A percentile compares a stretch with the other conserved stretches of the same genome.
Conservation (phyloP, 805 yeast genomes). For the Priceomyces medius region DNA sequence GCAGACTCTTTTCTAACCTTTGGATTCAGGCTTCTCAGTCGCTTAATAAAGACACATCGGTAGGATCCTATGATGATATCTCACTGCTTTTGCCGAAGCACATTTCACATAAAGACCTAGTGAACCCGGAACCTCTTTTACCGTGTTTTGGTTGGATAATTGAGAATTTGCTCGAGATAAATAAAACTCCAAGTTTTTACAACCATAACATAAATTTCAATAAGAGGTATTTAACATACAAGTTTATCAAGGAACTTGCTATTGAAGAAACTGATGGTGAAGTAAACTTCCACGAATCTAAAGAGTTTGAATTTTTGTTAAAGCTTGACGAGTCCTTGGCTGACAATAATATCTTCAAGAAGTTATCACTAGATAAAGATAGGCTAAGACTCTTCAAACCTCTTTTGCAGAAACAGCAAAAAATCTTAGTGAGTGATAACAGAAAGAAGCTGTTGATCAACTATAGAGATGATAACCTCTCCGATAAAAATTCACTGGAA, state of each 20-base stretch:
- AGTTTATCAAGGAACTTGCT: constrained; percentile 37
- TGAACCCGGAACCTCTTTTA: constrained; percentile 49
- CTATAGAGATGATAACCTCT: constrained; percentile 14
- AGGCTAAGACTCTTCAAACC: constrained; percentile 27
- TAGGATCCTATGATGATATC: constrained; percentile 25
- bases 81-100: constrained; percentile 30
- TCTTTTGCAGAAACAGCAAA: constrained; percentile 32
- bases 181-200: constrained; percentile 70
- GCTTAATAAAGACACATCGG: constrained; percentile 16
- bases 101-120: constrained; percentile 26
- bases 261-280: constrained; percentile 34
- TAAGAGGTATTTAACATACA: constrained; percentile 50
- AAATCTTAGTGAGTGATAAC: constrained; percentile 30
- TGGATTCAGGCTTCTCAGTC: constrained; percentile 63
- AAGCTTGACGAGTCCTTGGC: constrained; percentile 40
- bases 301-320: constrained; percentile 54
- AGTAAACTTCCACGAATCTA: constrained; percentile 29
- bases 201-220: constrained; percentile 77
- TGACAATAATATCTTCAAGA: constrained; percentile 36
- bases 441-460: constrained; percentile 24
- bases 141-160: constrained; percentile 93
- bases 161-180: constrained; percentile 68
- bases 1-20: constrained; percentile 61
- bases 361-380: constrained; percentile 26
- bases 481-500: constrained; percentile 12